phyloP scores from a whole-genome alignment of 1,139 yeast species.

The Chernovozyma aurita region DNA sequence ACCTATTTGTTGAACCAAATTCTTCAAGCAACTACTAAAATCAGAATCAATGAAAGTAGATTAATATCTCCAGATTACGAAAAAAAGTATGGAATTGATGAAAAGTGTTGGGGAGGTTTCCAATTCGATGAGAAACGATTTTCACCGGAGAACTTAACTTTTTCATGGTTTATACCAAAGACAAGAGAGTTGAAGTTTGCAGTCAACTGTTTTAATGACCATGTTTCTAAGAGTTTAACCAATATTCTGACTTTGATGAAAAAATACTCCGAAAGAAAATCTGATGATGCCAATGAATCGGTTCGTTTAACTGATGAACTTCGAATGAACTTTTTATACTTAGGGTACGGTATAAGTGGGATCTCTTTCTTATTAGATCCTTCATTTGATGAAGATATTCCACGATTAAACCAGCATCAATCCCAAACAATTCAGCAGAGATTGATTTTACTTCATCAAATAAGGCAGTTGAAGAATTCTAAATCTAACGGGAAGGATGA shows the following conservation, averaged over 20 bases:
- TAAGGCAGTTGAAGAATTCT: slow-evolving; percentile 19
- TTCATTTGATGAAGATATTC: slow-evolving; percentile 43
- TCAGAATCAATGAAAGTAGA: slow-evolving; percentile 52
- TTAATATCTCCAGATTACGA: slow-evolving; percentile 42
- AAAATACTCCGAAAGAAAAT: slow-evolving; percentile 15
- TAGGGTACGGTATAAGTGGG: slow-evolving; percentile 68
- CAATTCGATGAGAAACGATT: slow-evolving; percentile 48
- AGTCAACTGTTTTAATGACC: slow-evolving; percentile 50
- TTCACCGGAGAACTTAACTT: slow-evolving; percentile 39
- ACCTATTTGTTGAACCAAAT: slow-evolving; percentile 58
- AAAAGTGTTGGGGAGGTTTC: slow-evolving; percentile 69
- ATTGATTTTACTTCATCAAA: slow-evolving; percentile 27
- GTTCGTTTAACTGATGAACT: slow-evolving; percentile 43
- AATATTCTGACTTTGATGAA: slow-evolving; percentile 39
- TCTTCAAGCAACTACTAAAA: slow-evolving; percentile 59
- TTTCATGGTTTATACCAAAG: slow-evolving; percentile 75
- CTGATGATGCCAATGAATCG: slow-evolving; percentile 16
- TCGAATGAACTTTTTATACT: slow-evolving; percentile 49
- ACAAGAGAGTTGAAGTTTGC: slow-evolving; percentile 58
- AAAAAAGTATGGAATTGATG: slow-evolving; percentile 32
- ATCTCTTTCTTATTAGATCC: slow-evolving; percentile 77
- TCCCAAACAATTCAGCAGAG: slow-evolving; percentile 35
- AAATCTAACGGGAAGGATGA: slow-evolving; percentile 19
- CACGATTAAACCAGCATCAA: slow-evolving; percentile 29
- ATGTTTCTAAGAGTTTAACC: slow-evolving; percentile 41